These are phyloP conservation scores for Crepidotus variabilis DNA, from an alignment of 768 basidiomycete genomes.

Conservation along the genomic window DNA sequence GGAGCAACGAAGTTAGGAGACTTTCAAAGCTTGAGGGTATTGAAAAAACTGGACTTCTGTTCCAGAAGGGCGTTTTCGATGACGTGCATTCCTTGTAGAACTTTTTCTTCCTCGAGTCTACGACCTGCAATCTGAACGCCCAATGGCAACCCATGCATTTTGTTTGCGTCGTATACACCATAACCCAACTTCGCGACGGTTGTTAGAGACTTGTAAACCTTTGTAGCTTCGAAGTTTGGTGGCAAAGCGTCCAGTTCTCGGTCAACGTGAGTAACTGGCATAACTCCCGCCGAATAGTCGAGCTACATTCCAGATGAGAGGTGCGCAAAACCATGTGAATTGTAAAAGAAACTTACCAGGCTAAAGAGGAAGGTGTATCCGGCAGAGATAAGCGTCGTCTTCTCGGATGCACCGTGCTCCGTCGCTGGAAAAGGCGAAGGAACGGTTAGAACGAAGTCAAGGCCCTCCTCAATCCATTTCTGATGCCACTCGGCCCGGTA, in stretches of 20 bases:
- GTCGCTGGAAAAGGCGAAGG: slow-evolving; percentile 62
- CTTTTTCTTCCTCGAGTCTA: slow-evolving; percentile 70
- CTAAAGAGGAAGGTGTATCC: slow-evolving; percentile 69
- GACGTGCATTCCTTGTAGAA: slow-evolving; percentile 65
- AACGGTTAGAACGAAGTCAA: slow-evolving; percentile 64
- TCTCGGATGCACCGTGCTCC: slow-evolving; percentile 45
- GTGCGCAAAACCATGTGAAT: no score
- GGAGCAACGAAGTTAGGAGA: slow-evolving; percentile 6
- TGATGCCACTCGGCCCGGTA: slow-evolving; percentile 44
- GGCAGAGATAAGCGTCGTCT: slow-evolving; percentile 54
- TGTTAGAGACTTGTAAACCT: slow-evolving; percentile 29
- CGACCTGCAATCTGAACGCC: slow-evolving; percentile 64
- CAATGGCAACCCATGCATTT: slow-evolving; percentile 66
- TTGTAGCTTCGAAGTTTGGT: slow-evolving; percentile 26
- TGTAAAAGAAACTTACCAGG: slow-evolving; percentile 50
- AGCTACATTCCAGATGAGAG: no score
- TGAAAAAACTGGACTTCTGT: slow-evolving; percentile 21
- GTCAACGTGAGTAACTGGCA: slow-evolving; percentile 54
- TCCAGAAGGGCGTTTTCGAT: slow-evolving; percentile 33
- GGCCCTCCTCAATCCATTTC: slow-evolving; percentile 41
- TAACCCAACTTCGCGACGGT: slow-evolving; percentile 35
- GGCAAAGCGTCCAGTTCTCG: slow-evolving; percentile 36
- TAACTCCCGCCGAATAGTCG: slow-evolving; percentile 44
- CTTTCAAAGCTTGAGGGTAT: slow-evolving; percentile 15
- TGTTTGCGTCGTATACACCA: slow-evolving; percentile 51